A percentile compares a stretch with the other conserved stretches of the same genome.
These are phyloP conservation scores for Microbotryum scabiosae DNA, from an alignment of 1,284 basidiomycete genomes.

Conservation along the genomic window DNA sequence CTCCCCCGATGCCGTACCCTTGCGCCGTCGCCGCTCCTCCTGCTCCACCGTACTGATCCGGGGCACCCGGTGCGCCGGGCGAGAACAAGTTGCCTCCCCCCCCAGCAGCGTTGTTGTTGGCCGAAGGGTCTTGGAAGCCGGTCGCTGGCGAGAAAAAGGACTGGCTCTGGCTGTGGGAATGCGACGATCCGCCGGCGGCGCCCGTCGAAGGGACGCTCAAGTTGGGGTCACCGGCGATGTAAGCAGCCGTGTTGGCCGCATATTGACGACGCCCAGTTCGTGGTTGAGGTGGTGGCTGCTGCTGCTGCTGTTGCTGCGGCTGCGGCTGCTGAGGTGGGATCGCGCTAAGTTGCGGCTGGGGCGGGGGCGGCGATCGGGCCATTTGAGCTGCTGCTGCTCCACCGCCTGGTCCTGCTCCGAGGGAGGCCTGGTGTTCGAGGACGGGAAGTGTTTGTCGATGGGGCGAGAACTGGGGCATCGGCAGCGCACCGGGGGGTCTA, in stretches of 20 bases:
- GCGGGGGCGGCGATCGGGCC: no score
- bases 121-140: not conserved
- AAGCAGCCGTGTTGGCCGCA: slow-evolving; percentile 24
- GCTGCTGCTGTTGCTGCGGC: slow-evolving; percentile 23
- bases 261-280: slow-evolving; percentile 17
- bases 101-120: not conserved
- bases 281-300: not conserved
- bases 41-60: not conserved
- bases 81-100: slow-evolving; percentile 2
- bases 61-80: not conserved
- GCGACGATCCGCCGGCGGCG: slow-evolving; percentile 2
- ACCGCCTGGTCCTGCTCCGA: not conserved
- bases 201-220: not conserved
- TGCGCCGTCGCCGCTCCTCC: no score
- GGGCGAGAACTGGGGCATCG: not conserved
- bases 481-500: no score
- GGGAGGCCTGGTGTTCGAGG: not conserved
- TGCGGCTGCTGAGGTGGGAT: slow-evolving; percentile 18
- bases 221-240: slow-evolving; percentile 22
- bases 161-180: slow-evolving; percentile 20
- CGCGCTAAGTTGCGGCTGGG: slow-evolving; percentile 6
- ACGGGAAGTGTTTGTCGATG: not conserved
- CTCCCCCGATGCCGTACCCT: not conserved
- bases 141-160: slow-evolving; percentile 21
- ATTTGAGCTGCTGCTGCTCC: no score